phyloP scores from a whole-genome alignment of 2,329 filamentous ascomycete species.

The Colletotrichum incanum region DNA sequence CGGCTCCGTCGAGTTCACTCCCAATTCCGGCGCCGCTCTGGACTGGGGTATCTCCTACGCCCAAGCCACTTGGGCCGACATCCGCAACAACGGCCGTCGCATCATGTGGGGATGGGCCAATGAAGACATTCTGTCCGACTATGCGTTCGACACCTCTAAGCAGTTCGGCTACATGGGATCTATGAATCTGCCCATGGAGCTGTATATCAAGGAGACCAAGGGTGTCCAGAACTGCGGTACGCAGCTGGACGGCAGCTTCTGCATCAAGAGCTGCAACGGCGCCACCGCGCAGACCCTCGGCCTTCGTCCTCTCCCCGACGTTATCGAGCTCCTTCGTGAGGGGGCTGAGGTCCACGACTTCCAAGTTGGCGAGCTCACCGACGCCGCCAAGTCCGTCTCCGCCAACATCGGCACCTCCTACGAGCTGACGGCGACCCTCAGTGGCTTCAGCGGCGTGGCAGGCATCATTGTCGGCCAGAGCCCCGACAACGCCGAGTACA shows the following conservation, averaged over 20 bases:
- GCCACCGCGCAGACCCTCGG: constrained; percentile 43
- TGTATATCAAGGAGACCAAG: constrained; percentile 42
- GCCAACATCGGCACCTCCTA: constrained; percentile 38
- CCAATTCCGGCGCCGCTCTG: constrained; percentile 39
- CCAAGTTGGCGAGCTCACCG: constrained; percentile 29
- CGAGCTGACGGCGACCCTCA: constrained; percentile 43
- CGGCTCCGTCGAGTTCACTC: constrained; percentile 41
- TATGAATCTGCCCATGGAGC: constrained; percentile 42
- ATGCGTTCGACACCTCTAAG: constrained; percentile 31
- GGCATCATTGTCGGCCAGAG: constrained; percentile 43
- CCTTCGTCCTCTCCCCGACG: constrained; percentile 38
- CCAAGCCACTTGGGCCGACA: constrained; percentile 42
- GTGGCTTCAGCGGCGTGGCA: constrained; percentile 19
- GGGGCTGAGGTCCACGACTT: constrained; percentile 32
- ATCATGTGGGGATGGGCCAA: constrained; percentile 44
- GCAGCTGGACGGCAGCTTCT: constrained; percentile 38
- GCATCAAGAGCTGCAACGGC: constrained; percentile 30
- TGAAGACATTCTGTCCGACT: constrained; percentile 33
- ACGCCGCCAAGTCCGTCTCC: constrained; percentile 20
- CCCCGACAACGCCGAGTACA: constrained; percentile 40
- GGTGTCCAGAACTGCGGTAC: constrained; percentile 41
- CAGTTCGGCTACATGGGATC: constrained; percentile 43
- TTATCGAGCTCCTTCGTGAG: constrained; percentile 39
- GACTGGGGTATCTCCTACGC: constrained; percentile 44
- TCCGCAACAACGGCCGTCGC: constrained; percentile 33